phyloP scores from a whole-genome alignment of 2,329 filamentous ascomycete genomes.

The Proliferodiscus dingleyae region DNA sequence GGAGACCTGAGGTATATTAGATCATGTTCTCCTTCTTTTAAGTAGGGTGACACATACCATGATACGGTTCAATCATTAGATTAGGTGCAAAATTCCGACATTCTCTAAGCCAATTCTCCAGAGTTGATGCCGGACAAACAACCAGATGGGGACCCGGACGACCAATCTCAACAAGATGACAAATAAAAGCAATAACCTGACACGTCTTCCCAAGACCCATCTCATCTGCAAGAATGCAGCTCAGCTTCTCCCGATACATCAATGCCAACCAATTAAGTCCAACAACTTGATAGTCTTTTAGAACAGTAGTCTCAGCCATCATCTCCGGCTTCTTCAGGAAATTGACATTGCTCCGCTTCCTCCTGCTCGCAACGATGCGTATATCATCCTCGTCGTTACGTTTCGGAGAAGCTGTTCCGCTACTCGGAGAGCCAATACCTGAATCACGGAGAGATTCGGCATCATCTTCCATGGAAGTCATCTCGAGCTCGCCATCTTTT shows the following conservation, averaged over 20 bases:
- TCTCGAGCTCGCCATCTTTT: constrained; percentile 54
- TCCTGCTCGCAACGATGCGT: constrained; percentile 22
- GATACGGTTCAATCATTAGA: constrained; percentile 67
- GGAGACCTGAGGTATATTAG: constrained; percentile 45
- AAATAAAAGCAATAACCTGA: constrained; percentile 88
- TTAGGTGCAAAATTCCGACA: constrained; percentile 81
- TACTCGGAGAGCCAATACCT: constrained; percentile 60
- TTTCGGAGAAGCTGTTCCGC: constrained; percentile 30
- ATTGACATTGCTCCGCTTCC: constrained; percentile 22
- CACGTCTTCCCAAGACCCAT: constrained; percentile 98
- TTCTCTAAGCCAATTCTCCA: constrained; percentile 94
- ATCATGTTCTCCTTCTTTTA: not conserved
- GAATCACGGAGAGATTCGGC: constrained; percentile 50
- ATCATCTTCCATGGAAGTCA: constrained; percentile 42
- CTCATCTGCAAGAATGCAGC: constrained; percentile 91
- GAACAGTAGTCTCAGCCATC: constrained; percentile 69
- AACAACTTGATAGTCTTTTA: constrained; percentile 93
- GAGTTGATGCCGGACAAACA: constrained; percentile 86
- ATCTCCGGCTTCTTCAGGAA: constrained; percentile 57
- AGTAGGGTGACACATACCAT: constrained; percentile 36
- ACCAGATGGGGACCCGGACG: constrained; percentile 72
- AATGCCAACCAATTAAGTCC: constrained; percentile 92
- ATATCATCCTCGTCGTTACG: constrained; percentile 38
- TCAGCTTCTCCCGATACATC: constrained; percentile 72
- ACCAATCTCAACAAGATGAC: constrained; percentile 69